These are phyloP conservation scores for Zostera marina DNA, from an alignment of 116 monocot genomes.

Conservation along the genomic window DNA sequence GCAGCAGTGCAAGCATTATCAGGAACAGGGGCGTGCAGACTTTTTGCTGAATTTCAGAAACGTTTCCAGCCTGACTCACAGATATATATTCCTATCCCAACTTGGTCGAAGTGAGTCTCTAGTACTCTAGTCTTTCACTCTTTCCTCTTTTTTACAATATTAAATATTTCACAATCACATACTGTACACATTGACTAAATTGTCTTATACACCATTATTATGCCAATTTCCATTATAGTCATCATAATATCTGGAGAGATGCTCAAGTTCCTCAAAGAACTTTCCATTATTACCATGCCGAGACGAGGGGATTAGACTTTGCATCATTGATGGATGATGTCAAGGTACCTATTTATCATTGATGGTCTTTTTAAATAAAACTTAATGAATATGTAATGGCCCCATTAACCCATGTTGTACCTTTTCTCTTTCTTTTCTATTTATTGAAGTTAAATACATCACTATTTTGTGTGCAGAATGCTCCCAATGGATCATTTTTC, in stretches of 20 bases:
- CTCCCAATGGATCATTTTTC: conserved; percentile 94
- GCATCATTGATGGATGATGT: conserved; percentile 79
- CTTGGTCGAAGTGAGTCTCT: conserved; percentile 81
- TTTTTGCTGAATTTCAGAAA: conserved; percentile 96
- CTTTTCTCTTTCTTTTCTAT: neutral
- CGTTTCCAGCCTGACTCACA: conserved; percentile 81
- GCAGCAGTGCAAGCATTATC: conserved; percentile 90
- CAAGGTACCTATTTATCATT: conserved; percentile 38
- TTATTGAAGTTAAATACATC: neutral
- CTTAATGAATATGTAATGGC: neutral
- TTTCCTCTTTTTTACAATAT: neutral
- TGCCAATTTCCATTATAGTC: conserved; percentile 22
- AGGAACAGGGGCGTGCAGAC: conserved; percentile 87
- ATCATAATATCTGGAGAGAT: conserved; percentile 99
- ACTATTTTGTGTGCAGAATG: conserved; percentile 47
- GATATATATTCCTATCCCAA: conserved; percentile 91
- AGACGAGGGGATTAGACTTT: conserved; percentile 76
- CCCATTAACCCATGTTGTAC: neutral
- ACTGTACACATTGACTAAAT: neutral
- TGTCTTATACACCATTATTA: neutral
- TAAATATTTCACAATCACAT: neutral
- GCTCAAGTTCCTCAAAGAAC: conserved; percentile 85
- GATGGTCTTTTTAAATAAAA: neutral
- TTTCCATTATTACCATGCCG: conserved; percentile 83
- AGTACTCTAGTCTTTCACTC: neutral